These are phyloP conservation scores for Paraleonurus japonicus DNA, from an alignment of 257 asterid genomes.

Conservation along the genomic window DNA sequence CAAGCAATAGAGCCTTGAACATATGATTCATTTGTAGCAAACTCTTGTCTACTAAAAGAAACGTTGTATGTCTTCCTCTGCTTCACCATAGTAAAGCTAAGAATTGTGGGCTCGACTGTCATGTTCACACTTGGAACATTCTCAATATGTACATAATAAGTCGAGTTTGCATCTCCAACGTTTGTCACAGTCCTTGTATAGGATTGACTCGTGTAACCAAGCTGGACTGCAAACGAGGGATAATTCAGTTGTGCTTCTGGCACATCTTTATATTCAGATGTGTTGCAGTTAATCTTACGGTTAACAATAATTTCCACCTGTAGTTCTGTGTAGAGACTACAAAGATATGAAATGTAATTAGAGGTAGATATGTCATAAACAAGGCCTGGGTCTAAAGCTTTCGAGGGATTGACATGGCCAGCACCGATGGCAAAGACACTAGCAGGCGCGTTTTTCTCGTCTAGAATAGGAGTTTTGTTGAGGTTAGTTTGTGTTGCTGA, in stretches of 20 bases:
- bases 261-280: not conserved
- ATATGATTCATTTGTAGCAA: not conserved
- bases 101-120: constrained; percentile 22
- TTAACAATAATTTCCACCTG: constrained; percentile 23
- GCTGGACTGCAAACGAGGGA: constrained; percentile 28
- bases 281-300: constrained; percentile 5
- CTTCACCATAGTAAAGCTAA: constrained; percentile 20
- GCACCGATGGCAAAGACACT: constrained; percentile 33
- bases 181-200: constrained; percentile 46
- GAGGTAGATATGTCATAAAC: constrained; percentile 25
- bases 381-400: constrained; percentile 38
- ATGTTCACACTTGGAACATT: constrained; percentile 19
- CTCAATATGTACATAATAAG: constrained; percentile 14
- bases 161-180: constrained; percentile 35
- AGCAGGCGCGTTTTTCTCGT: constrained; percentile 2
- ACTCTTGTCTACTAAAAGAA: constrained; percentile 16
- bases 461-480: constrained; percentile 9
- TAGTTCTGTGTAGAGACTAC: constrained; percentile 19
- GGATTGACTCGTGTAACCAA: not conserved
- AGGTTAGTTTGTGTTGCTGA: constrained; percentile 22
- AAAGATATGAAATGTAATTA: constrained; percentile 33
- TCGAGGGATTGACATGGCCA: constrained; percentile 35
- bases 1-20: constrained; percentile 33
- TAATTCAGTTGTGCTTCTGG: constrained; percentile 37
- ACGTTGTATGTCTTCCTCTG: constrained; percentile 21